Conservation (phyloP, 192 early-diverging fungal genomes). For the Backusella tarrabulga region DNA sequence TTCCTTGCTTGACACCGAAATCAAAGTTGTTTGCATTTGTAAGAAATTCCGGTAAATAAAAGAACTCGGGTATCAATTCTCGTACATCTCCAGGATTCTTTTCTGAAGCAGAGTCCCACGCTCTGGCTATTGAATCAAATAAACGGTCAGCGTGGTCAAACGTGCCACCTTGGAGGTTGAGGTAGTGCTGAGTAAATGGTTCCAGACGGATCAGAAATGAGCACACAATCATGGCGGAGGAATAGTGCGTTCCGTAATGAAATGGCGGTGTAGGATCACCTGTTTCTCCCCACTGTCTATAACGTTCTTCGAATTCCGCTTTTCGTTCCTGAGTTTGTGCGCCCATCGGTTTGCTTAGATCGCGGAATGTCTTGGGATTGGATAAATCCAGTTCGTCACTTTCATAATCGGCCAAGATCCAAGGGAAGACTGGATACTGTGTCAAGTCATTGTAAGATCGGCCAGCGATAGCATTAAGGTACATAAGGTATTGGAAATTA, state of each 20-base stretch:
- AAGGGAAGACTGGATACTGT: constrained; percentile 97
- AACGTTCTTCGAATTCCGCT: constrained; percentile 65
- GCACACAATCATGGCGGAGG: constrained; percentile 85
- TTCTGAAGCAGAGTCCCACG: constrained; percentile 71
- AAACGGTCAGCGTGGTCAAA: constrained; percentile 83
- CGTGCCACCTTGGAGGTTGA: constrained; percentile 75
- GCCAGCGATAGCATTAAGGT: constrained; percentile 86
- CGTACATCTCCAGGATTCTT: constrained; percentile 80
- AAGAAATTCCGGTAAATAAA: constrained; percentile 91
- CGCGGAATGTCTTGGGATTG: constrained; percentile 79
- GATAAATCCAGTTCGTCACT: constrained; percentile 74
- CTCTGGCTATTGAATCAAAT: constrained; percentile 72
- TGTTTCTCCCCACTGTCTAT: constrained; percentile 54
- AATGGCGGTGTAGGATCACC: constrained; percentile 63
- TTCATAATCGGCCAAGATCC: constrained; percentile 81
- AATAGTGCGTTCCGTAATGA: constrained; percentile 96
- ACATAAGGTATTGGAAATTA: constrained; percentile 97
- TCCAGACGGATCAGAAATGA: constrained; percentile 89
- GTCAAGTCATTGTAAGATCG: constrained; percentile 85
- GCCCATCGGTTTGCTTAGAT: constrained; percentile 90
- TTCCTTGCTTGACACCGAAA: constrained; percentile 55
- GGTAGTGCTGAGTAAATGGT: constrained; percentile 82
- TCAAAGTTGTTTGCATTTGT: constrained; percentile 65
- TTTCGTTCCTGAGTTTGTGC: constrained; percentile 67
- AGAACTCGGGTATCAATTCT: constrained; percentile 96